These are phyloP conservation scores for Sporothrix variecibatus DNA, from an alignment of 2,329 filamentous ascomycete species.

Conservation along the genomic window DNA sequence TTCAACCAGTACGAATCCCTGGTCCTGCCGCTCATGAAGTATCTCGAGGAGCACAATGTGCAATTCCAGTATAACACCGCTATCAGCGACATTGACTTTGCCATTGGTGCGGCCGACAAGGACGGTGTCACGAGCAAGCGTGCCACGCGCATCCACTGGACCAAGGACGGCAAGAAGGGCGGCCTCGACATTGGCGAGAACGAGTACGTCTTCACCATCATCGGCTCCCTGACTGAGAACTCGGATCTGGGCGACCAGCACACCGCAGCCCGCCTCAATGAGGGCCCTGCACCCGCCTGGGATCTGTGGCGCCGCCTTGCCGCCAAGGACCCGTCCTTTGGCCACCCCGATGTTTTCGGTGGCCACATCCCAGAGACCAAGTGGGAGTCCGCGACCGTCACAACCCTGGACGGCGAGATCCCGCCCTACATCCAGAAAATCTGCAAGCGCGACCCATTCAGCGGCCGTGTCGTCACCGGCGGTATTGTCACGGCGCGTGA, in stretches of 20 bases:
- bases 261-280: slow-evolving; percentile 33
- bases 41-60: slow-evolving; percentile 37
- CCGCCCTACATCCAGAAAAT: slow-evolving; percentile 38
- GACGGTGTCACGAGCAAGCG: slow-evolving; percentile 28
- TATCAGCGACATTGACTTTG: slow-evolving; percentile 34
- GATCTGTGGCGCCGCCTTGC: slow-evolving; percentile 45
- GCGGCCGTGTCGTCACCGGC: slow-evolving; percentile 39
- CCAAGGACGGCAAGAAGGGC: slow-evolving; percentile 31
- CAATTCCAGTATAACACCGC: slow-evolving; percentile 36
- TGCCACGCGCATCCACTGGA: slow-evolving; percentile 35
- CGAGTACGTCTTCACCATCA: slow-evolving; percentile 44
- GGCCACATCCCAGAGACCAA: slow-evolving; percentile 40
- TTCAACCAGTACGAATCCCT: slow-evolving; percentile 43
- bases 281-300: slow-evolving; percentile 44
- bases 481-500: slow-evolving; percentile 43
- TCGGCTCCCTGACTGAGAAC: slow-evolving; percentile 44
- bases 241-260: slow-evolving; percentile 41
- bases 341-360: slow-evolving; percentile 46
- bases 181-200: slow-evolving; percentile 33
- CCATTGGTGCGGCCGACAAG: slow-evolving; percentile 23
- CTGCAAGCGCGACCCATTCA: slow-evolving; percentile 37
- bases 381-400: slow-evolving; percentile 45
- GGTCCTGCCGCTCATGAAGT: slow-evolving; percentile 38
- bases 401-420: slow-evolving; percentile 38
- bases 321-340: slow-evolving; percentile 40